These are phyloP conservation scores for Heritiera fomes DNA, from an alignment of 345 rosid species.

Conservation along the genomic window DNA sequence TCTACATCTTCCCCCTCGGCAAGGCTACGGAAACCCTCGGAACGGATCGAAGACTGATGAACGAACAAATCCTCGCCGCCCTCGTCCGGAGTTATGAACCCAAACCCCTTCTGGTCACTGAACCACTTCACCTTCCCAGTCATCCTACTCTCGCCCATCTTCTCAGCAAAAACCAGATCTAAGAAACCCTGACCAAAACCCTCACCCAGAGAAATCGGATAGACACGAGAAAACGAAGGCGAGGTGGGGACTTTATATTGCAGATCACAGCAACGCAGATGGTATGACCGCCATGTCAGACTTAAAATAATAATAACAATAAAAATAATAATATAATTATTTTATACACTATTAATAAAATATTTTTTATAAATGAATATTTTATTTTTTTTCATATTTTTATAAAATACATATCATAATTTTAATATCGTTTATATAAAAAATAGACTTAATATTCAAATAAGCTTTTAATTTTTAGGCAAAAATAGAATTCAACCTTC, in stretches of 20 bases:
- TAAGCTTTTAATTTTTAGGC: too few relatives aligned
- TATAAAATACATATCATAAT: too few relatives aligned
- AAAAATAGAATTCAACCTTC: too few relatives aligned
- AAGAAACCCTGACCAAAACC: conserved; percentile 19
- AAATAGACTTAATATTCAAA: too few relatives aligned
- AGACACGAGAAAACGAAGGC: conserved; percentile 20
- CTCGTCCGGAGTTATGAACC: conserved; percentile 89
- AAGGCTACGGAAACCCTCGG: conserved; percentile 80
- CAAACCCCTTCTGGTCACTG: conserved; percentile 75
- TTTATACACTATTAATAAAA: too few relatives aligned
- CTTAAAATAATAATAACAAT: background rate
- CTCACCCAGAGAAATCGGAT: background rate
- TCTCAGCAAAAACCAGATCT: background rate
- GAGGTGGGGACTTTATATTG: conserved; percentile 35
- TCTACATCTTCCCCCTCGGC: conserved; percentile 65
- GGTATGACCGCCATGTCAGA: conserved; percentile 38
- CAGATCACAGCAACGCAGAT: conserved; percentile 17
- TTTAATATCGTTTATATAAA: too few relatives aligned
- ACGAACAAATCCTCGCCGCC: conserved; percentile 87
- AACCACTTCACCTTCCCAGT: conserved; percentile 78
- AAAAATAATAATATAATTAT: background rate
- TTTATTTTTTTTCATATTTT: too few relatives aligned
- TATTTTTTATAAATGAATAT: too few relatives aligned
- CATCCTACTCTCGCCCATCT: conserved; percentile 44
- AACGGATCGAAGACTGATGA: conserved; percentile 76